phyloP scores from a whole-genome alignment of 495 filamentous ascomycete species.

The Aspergillus funiculosus region DNA sequence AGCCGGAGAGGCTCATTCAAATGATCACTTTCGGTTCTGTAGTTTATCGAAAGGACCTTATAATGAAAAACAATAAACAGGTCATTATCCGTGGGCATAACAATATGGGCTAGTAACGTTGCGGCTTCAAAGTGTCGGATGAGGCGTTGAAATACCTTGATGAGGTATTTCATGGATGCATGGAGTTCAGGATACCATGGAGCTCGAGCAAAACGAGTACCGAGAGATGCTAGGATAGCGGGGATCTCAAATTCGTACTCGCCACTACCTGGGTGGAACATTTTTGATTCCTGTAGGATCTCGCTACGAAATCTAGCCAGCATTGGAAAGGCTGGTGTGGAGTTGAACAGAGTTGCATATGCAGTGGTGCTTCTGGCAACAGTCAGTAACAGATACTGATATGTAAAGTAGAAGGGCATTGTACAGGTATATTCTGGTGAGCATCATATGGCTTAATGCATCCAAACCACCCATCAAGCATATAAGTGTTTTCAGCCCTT shows the following conservation, averaged over 20 bases:
- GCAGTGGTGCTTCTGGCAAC: neutral
- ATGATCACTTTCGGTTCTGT: too few relatives aligned
- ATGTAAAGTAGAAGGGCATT: neutral
- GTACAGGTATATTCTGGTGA: conserved; percentile 7
- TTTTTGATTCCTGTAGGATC: conserved; percentile 6
- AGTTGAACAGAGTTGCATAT: neutral
- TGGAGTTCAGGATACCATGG: neutral
- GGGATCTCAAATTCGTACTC: neutral
- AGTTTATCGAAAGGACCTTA: too few relatives aligned
- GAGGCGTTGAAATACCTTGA: neutral
- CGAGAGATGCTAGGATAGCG: neutral
- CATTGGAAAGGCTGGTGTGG: conserved; percentile 4
- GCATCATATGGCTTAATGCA: conserved; percentile 2
- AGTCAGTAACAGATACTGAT: neutral
- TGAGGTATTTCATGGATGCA: neutral
- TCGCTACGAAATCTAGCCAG: conserved; percentile 1
- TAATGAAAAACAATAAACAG: too few relatives aligned
- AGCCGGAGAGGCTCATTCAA: too few relatives aligned
- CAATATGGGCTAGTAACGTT: neutral
- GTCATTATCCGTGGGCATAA: neutral
- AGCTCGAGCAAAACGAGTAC: neutral
- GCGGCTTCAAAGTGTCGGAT: neutral
- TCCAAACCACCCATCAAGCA: conserved; percentile 1
- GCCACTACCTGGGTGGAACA: neutral
- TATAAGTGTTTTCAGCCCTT: conserved; percentile 2